phyloP scores from a whole-genome alignment of 2,329 filamentous ascomycete species.

The Sporothrix globosa region DNA sequence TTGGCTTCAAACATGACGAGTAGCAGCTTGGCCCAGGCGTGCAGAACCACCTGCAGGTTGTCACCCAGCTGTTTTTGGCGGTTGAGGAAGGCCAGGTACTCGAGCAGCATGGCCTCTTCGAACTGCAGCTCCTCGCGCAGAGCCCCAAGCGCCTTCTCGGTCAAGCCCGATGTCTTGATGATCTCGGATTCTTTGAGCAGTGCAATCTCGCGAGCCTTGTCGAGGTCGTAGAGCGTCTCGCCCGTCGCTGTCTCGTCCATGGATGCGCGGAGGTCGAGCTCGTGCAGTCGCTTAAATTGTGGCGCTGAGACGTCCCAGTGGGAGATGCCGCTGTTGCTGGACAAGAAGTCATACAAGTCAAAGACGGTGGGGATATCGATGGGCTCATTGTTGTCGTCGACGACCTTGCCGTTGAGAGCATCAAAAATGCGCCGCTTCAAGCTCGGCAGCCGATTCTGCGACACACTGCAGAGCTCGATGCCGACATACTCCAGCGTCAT shows the following conservation, averaged over 20 bases:
- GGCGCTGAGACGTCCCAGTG: slow-evolving; percentile 58
- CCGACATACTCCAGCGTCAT: slow-evolving; percentile 83
- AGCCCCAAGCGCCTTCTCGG: slow-evolving; percentile 40
- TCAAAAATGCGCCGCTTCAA: slow-evolving; percentile 70
- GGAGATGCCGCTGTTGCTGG: slow-evolving; percentile 53
- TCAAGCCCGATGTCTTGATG: slow-evolving; percentile 40
- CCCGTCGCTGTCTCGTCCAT: slow-evolving; percentile 59
- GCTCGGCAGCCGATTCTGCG: slow-evolving; percentile 70
- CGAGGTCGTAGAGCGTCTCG: slow-evolving; percentile 66
- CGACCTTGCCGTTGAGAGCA: slow-evolving; percentile 76
- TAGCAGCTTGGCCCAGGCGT: slow-evolving; percentile 81
- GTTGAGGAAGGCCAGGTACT: slow-evolving; percentile 66
- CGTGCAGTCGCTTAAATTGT: slow-evolving; percentile 62
- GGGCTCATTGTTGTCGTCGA: slow-evolving; percentile 66
- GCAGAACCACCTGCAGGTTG: slow-evolving; percentile 68
- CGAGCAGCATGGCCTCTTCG: slow-evolving; percentile 63
- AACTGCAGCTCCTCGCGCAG: slow-evolving; percentile 56
- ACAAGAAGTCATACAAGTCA: slow-evolving; percentile 88
- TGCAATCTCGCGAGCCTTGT: slow-evolving; percentile 73
- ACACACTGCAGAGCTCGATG: slow-evolving; percentile 78
- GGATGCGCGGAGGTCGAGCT: slow-evolving; percentile 69
- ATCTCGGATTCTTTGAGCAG: slow-evolving; percentile 68
- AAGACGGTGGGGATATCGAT: slow-evolving; percentile 77
- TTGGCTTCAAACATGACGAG: slow-evolving; percentile 82
- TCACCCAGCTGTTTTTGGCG: slow-evolving; percentile 61